phyloP scores from a whole-genome alignment of 306 rosid genomes.

The Urtica urens region DNA sequence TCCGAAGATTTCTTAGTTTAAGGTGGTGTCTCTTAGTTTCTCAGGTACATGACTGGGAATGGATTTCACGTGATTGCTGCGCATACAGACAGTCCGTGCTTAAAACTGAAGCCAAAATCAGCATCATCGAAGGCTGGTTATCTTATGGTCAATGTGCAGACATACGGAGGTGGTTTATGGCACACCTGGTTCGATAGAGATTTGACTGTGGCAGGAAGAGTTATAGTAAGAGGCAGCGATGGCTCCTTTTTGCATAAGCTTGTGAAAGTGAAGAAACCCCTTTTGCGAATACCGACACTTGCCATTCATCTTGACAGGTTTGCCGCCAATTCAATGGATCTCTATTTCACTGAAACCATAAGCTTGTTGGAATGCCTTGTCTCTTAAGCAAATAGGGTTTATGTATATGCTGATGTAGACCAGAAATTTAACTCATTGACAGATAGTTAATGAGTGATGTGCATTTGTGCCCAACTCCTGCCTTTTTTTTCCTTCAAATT shows the following conservation, averaged over 20 bases:
- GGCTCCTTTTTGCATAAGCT: constrained; percentile 62
- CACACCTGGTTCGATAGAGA: constrained; percentile 98
- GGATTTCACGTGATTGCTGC: constrained; percentile 93
- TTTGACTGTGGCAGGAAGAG: constrained; percentile 91
- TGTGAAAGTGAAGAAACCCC: constrained; percentile 76
- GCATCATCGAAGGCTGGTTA: constrained; percentile 59
- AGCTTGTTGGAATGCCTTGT: too few species aligned
- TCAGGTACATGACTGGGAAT: constrained; percentile 61
- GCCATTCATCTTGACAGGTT: constrained; percentile 98
- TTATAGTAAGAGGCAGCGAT: constrained; percentile 41
- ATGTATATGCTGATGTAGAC: too few species aligned
- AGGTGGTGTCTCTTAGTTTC: constrained; percentile 13
- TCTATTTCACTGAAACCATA: too few species aligned
- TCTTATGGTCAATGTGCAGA: constrained; percentile 78
- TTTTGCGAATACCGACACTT: constrained; percentile 79
- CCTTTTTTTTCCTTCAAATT: too few species aligned
- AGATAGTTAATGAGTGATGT: too few species aligned
- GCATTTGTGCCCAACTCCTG: too few species aligned
- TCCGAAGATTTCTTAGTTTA: too few species aligned
- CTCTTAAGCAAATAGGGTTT: too few species aligned
- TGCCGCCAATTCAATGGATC: constrained; percentile 13
- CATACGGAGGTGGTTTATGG: constrained; percentile 94
- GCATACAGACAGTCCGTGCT: constrained; percentile 91
- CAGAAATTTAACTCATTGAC: too few species aligned
- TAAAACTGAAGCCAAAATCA: constrained; percentile 80